These are phyloP conservation scores for Candida wancherniae DNA, from an alignment of 805 yeast species.

Conservation along the genomic window DNA sequence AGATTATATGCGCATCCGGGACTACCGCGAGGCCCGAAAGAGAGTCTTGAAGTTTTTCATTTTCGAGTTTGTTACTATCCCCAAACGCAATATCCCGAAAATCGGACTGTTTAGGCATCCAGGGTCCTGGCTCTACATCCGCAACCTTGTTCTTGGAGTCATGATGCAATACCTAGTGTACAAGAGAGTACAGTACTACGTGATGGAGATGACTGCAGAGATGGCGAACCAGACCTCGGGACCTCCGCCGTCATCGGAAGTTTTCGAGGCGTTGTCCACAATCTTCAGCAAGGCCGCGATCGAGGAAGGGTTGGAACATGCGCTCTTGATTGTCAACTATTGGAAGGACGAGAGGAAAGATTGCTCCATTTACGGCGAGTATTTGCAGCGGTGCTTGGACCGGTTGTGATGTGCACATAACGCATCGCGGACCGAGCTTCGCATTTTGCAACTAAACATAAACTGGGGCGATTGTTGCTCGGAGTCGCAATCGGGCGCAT, in stretches of 20 bases:
- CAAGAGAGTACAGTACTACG: constrained; percentile 24
- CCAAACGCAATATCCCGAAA: constrained; percentile 33
- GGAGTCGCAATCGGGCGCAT: neutral
- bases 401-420: constrained; percentile 9
- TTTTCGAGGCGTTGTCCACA: constrained; percentile 1
- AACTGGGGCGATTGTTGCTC: constrained; percentile 7
- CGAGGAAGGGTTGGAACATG: constrained; percentile 22
- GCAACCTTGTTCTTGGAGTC: constrained; percentile 30
- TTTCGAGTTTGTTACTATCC: constrained; percentile 24
- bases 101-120: constrained; percentile 36
- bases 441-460: constrained; percentile 18
- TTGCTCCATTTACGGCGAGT: constrained; percentile 27
- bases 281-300: constrained; percentile 4
- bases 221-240: neutral
- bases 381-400: constrained; percentile 13
- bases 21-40: constrained; percentile 21
- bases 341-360: constrained; percentile 34
- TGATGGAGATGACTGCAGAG: constrained; percentile 5
- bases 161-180: constrained; percentile 26
- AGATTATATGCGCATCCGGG: constrained; percentile 16
- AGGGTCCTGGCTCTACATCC: constrained; percentile 36
- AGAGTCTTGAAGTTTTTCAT: constrained; percentile 26
- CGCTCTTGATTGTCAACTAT: constrained; percentile 26
- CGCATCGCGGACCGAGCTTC: constrained; percentile 13
- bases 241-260: constrained; percentile 1